Base-by-base conservation (phyloP, 352 stramenopile genomes). In the Pythium biforme region DNA sequence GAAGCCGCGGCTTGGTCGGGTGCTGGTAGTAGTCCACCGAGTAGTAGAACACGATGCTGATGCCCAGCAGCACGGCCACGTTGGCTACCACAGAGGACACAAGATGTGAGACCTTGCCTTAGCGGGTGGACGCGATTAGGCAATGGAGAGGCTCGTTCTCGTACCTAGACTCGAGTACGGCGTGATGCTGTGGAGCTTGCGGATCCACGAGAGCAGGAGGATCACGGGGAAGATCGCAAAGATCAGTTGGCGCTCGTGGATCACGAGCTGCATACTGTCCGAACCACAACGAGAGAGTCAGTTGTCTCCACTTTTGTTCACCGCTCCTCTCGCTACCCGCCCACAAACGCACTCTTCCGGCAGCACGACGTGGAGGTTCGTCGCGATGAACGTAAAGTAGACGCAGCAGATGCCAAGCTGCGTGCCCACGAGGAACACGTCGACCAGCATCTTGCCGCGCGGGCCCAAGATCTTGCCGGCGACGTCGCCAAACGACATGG, bases 331-430 rank as follows among this genome's bases (percentile, higher is more conserved):
- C n/a, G n/a, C n/a, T n/a, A n/a, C n/a, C n/a, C n/a, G n/a, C n/a
- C n/a, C n/a, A n/a, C n/a, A n/a, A n/a, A 53, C 66, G 27, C 65
- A 90, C 82, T 73, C 75, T 53, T 81, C 59, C 0, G 84, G 80
- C 6, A 93, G 59, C 1, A 93, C 76, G 22, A 86, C 82, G 69
- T 90, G 80, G 64, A 93, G 80, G 55, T 93, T 93, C 1, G 81
- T 91, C 12, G 81, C 83, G n/a, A 93, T 76, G 46, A 93, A 90
- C 5, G 83, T 89, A 56, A 93, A 93, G 64, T 90, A 93, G 33
- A 93, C 81, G 34, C 83, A 93, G 70, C 83, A 93, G 67, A 90
- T 91, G 59, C 81, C 83, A 27, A 91, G 62, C 55, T 93, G 83
- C 26, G 81, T 91, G 49, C 78, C 81, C 20, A 93, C 81, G 23